Evolutionary conservation across 208 protist species (phyloP), one percentile per base, ranked within the genome.

Genomic region (Polymyxa betae): DNA sequence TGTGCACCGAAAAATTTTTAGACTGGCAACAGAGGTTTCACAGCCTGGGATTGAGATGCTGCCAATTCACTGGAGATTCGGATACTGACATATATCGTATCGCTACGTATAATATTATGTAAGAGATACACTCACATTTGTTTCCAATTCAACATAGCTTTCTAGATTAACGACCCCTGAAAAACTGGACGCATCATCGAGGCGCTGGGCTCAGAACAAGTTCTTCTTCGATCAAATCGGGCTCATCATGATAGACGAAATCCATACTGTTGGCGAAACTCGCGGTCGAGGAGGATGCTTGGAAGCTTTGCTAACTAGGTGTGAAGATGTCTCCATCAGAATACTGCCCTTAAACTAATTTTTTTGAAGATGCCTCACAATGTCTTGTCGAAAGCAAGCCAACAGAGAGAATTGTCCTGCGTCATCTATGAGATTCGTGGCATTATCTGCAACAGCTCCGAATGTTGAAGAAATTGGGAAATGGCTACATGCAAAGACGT

Each of bases 141-240:
- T 40, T 40, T 43, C 16, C 16, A 40, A 82, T 82, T 35, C n/a
- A 43, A 82, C 16, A 16, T 12, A 12, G 40, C 35, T 82, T 35
- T n/a, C 5, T 82, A 82, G 72, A 5, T 38, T 82, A 38, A 82
- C 72, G n/a, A 82, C 72, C 16, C 72, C 72, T 40, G 72, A 82
- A 82, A 82, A 82, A 43, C 72, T 82, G 72, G 72, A 82, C 35
- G 72, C 40, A n/a, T 82, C 72, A 5, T 82, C 72, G 16, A 5
- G 72, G 5, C n/a, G 40, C 16, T 82, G 72, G 72, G 16, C 5
- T 38, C 16, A 82, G 40, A 45, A 82, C 40, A 82, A 82, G 40
- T 82, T 82, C 72, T 35, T 82, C 40, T 82, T 82, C n/a, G 72
- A 82, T 35, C 5, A 82, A 40, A 82, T 82, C 72, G 72, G 72